phyloP scores from a whole-genome alignment of 202 grass and related monocot species.

The Setaria viridis region DNA sequence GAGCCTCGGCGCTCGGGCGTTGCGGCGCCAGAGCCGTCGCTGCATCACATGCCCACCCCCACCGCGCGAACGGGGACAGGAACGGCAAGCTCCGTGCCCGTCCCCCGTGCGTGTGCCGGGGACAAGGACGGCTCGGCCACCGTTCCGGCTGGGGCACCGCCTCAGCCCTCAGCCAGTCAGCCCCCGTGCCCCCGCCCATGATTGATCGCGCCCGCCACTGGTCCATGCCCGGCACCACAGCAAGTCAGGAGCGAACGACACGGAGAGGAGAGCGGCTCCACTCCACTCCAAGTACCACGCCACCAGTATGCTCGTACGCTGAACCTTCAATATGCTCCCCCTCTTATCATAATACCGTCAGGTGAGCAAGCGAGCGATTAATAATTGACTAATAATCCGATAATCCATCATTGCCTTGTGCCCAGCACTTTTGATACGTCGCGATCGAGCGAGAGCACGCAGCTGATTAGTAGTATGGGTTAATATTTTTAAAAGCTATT shows the following conservation, averaged over 20 bases:
- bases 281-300: neutral
- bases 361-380: neutral
- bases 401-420: neutral
- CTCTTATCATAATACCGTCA: neutral
- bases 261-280: neutral
- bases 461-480: too few relatives aligned
- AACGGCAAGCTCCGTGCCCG: neutral
- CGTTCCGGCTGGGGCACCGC: neutral
- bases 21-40: neutral
- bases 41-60: neutral
- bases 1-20: neutral
- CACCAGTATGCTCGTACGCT: neutral
- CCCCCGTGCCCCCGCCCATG: neutral
- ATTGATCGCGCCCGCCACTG: neutral
- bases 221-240: neutral
- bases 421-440: neutral
- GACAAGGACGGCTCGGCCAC: slow-evolving; percentile 6
- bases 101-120: neutral
- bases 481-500: too few relatives aligned
- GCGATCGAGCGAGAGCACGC: neutral
- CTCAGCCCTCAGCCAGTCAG: too few relatives aligned
- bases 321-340: too few relatives aligned
- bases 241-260: neutral
- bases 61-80: neutral
- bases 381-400: neutral